These are phyloP conservation scores for Amanita rubescens DNA, from an alignment of 768 basidiomycete genomes.

Conservation along the genomic window DNA sequence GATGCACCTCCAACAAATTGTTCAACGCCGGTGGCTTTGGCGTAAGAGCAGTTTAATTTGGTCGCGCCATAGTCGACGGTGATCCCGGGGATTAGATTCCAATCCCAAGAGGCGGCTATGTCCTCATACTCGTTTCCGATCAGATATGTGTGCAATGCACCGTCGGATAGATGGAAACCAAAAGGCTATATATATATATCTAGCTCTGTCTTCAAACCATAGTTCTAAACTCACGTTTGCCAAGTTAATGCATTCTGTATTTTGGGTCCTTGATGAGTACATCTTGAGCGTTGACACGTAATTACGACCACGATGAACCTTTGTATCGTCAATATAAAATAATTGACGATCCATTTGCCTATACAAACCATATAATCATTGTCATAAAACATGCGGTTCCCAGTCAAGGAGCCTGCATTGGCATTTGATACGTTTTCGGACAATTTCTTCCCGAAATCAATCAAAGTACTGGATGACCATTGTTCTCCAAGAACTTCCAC, in stretches of 20 bases:
- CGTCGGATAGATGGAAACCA: constrained; percentile 67
- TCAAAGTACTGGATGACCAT: constrained; percentile 41
- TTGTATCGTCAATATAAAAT: not conserved
- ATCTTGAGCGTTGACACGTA: constrained; percentile 60
- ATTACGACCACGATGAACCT: constrained; percentile 56
- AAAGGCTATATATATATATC: constrained; percentile 31
- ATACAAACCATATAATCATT: constrained; percentile 60
- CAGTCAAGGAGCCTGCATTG: constrained; percentile 45
- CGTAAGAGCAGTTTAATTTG: constrained; percentile 37
- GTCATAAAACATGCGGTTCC: constrained; percentile 59
- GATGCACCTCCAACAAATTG: constrained; percentile 62
- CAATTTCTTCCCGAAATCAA: constrained; percentile 31
- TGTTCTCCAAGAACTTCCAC: constrained; percentile 40
- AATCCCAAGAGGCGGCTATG: constrained; percentile 67
- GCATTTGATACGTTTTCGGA: constrained; percentile 31
- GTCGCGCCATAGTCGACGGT: constrained; percentile 60
- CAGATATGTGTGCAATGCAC: constrained; percentile 55
- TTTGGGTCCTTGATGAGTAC: constrained; percentile 50
- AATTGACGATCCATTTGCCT: not conserved
- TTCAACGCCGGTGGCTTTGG: constrained; percentile 38
- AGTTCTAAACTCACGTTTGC: constrained; percentile 40
- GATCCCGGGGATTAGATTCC: constrained; percentile 70
- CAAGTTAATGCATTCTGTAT: constrained; percentile 59
- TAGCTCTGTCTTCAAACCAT: not conserved
- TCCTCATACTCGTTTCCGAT: constrained; percentile 67